A percentile compares a stretch with the other conserved stretches of the same genome.
Evolutionary conservation across 345 rosid species (phyloP).

Genomic region (Adansonia digitata): DNA sequence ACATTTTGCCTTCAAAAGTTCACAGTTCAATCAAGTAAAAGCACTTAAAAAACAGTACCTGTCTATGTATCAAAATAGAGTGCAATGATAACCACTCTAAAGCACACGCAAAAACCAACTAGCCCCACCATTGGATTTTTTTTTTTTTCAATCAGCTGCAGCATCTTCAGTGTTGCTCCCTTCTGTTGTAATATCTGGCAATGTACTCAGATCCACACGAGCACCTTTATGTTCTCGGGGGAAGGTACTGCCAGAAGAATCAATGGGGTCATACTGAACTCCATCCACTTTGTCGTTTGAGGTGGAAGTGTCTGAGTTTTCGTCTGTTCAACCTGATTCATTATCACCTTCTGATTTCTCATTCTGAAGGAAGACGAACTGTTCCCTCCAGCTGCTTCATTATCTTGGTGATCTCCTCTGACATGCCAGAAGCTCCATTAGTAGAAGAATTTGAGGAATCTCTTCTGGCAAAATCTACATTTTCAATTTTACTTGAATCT

Average conservation of each 20-base stretch:
- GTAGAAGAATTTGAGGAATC: constrained; percentile 29
- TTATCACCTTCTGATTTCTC: constrained; percentile 14
- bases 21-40: constrained; percentile 5
- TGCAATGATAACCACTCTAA: constrained; percentile 10
- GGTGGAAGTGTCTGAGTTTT: constrained; percentile 21
- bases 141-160: constrained; percentile 45
- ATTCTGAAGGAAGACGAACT: constrained; percentile 25
- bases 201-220: constrained; percentile 41
- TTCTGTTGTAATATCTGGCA: constrained; percentile 40
- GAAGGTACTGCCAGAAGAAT: constrained; percentile 33
- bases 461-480: constrained; percentile 15
- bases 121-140: not conserved
- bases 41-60: not conserved
- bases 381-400: constrained; percentile 29
- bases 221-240: constrained; percentile 43
- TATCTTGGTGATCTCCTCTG: constrained; percentile 22
- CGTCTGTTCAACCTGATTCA: constrained; percentile 33
- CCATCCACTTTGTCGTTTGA: constrained; percentile 23
- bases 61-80: constrained; percentile 18
- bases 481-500: constrained; percentile 24
- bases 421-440: constrained; percentile 17
- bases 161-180: constrained; percentile 32
- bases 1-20: constrained; percentile 14
- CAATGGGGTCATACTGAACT: constrained; percentile 25
- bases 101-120: constrained; percentile 10